Percentiles rank a stretch among this genome's conserved stretches.
Conservation (phyloP, 1,284 basidiomycete genomes). For the Marasmius oreades region DNA sequence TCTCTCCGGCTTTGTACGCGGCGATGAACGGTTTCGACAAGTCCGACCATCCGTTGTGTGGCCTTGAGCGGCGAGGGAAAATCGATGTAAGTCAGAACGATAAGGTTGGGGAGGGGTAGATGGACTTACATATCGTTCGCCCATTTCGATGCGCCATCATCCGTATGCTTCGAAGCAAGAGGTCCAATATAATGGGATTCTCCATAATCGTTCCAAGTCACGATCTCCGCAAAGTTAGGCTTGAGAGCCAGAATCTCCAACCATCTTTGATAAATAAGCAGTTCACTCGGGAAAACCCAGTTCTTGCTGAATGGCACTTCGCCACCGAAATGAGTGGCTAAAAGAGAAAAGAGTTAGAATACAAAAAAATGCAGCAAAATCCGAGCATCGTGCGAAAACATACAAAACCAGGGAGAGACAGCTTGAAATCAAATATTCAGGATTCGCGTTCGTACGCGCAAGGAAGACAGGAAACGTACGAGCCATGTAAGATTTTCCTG, state of each 20-base stretch:
- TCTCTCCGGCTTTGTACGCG: slow-evolving; percentile 21
- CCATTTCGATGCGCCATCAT: slow-evolving; percentile 22
- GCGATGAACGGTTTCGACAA: slow-evolving; percentile 24
- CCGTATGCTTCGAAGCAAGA: slow-evolving; percentile 19
- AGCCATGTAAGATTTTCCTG: slow-evolving; percentile 30
- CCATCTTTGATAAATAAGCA: slow-evolving; percentile 29
- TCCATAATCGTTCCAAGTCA: slow-evolving; percentile 27
- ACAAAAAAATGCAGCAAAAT: no score
- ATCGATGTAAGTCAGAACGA: background rate
- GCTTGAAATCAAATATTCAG: slow-evolving; percentile 24
- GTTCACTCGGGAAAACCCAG: slow-evolving; percentile 32
- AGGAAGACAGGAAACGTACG: slow-evolving; percentile 21
- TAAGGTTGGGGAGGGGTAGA: background rate
- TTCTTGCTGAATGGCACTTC: slow-evolving; percentile 25
- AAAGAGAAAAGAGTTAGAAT: slow-evolving; percentile 9
- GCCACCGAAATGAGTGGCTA: slow-evolving; percentile 31
- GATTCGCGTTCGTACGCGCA: slow-evolving; percentile 4
- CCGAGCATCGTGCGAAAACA: no score
- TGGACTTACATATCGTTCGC: slow-evolving; percentile 21
- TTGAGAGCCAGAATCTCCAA: slow-evolving; percentile 26
- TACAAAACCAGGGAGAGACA: slow-evolving; percentile 40
- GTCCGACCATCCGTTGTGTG: slow-evolving; percentile 21
- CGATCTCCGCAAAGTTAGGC: slow-evolving; percentile 39
- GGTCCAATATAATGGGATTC: slow-evolving; percentile 23
- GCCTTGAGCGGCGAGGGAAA: slow-evolving; percentile 14